Base-by-base conservation (phyloP, 108 stramenopile species). In the Mediolabrus comicus region DNA sequence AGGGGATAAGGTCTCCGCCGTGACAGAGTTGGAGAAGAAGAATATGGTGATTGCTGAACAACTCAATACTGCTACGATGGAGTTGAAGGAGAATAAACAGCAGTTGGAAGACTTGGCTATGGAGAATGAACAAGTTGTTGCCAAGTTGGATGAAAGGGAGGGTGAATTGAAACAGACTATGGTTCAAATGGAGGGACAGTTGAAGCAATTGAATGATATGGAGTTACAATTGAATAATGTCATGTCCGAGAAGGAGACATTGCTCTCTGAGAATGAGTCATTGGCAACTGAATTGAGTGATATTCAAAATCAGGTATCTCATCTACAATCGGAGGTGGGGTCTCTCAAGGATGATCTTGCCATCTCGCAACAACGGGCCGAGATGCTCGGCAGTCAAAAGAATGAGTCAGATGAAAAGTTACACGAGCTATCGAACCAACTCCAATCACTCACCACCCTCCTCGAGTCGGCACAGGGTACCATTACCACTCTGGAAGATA, bases 251-350 rank as follows among this genome's bases (percentile, higher is more conserved):
- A 34, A 27, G 33, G 58, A 12, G 22, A 59, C 51, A 3, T n/a
- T 60, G 35, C 49, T 28, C 0, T 55, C 58, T 11, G 72, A 74
- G 60, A 83, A 81, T 49, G 46, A 62, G 31, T 43, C 59, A 3
- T 59, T 84, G 57, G 75, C 61, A 38, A 65, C 51, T 2, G 58
- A 84, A 25, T 64, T 69, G 19, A 38, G 36, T 5, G 34, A 36
- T 29, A 67, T 72, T 22, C 10, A 24, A 4, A 65, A 79, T 32
- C 11, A 77, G 26, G 51, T 80, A 26, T 27, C 39, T 46, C 12
- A 25, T 12, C 26, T 65, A 5, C 55, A 57, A 30, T 39, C 63
- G 64, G 53, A 17, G 11, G 30, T 70, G 43, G 31, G 26, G 7
- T 59, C 24, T 0, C 36, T 75, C 10, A 29, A 63, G 16, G 38